Base-by-base conservation (phyloP, 805 yeast species). In the Teunomyces gatunensis region DNA sequence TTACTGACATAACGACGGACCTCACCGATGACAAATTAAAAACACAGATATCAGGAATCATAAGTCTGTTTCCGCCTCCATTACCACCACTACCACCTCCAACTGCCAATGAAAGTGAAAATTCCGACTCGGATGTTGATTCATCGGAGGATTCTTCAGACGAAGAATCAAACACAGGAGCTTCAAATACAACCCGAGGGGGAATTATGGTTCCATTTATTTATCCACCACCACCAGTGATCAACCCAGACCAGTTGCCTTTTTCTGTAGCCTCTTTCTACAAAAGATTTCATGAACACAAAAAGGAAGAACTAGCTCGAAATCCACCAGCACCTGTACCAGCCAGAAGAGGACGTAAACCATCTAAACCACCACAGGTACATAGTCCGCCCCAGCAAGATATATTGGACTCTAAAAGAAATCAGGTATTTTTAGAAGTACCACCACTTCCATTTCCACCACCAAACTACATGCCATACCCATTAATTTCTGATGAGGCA, bases 371-470 rank as follows among this genome's bases (percentile, higher is more conserved):
- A 18, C 46, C 46, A n/a, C 18, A n/a, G 37, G 35, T 5, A 28
- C n/a, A 27, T 17, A 20, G 21, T 15, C 15, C 40, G 18, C 13
- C 42, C 33, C 29, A 21, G 15, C 28, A n/a, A 18, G 40, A 37
- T n/a, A n/a, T 15, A 6, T 20, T 37, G 6, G 42, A 23, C 12
- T 12, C 6, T 11, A 42, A 12, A 39, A 39, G 32, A 33, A 23
- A 37, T 20, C 29, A 21, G 12, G 47, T 49, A 9, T 47, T 45
- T n/a, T 39, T 53, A 5, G 47, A 48, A 20, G 59, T 69, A 21
- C 73, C 75, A 4, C 78, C 78, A 7, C 60, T 73, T 28, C 77
- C 78, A 12, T 73, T 73, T 42, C 77, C 78, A 5, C 78, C 77
- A 2, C 63, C 65, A n/a, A 63, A 68, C 45, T 73, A 62, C 58